Conservation (phyloP, 1,284 basidiomycete genomes). For the Austroboletus niveus region DNA sequence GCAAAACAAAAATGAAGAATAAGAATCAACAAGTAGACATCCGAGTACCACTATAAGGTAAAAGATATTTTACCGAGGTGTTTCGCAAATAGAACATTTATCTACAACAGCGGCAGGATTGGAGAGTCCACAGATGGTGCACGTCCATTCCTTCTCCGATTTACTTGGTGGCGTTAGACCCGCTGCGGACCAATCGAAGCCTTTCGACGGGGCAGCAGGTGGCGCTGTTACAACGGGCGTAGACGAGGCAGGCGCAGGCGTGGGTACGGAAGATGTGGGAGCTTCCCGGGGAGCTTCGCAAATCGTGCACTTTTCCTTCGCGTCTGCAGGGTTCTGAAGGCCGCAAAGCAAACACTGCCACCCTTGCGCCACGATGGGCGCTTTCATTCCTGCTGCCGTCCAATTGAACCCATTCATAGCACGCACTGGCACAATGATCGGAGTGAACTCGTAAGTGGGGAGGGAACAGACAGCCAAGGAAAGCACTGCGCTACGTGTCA, state of each 20-base stretch:
- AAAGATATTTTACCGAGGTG: constrained; percentile 26
- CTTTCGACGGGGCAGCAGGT: constrained; percentile 20
- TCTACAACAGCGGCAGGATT: constrained; percentile 36
- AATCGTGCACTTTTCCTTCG: constrained; percentile 47
- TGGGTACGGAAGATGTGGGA: constrained; percentile 9
- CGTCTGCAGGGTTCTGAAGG: constrained; percentile 43
- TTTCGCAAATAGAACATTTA: constrained; percentile 44
- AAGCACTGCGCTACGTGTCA: constrained; percentile 36
- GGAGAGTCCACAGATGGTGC: constrained; percentile 39
- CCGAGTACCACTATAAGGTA: constrained; percentile 9
- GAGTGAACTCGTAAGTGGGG: constrained; percentile 44
- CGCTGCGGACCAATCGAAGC: constrained; percentile 55
- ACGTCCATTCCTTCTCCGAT: constrained; percentile 40
- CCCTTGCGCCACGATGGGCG: constrained; percentile 21
- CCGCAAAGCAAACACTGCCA: constrained; percentile 51
- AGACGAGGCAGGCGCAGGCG: neutral
- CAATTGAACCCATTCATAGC: constrained; percentile 40
- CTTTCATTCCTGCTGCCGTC: constrained; percentile 41
- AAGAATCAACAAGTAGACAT: constrained; percentile 10
- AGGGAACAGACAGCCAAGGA: constrained; percentile 33
- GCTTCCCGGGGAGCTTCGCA: constrained; percentile 45
- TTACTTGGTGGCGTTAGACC: constrained; percentile 43
- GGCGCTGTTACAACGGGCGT: neutral
- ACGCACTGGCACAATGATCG: constrained; percentile 23
- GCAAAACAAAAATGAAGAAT: constrained; percentile 13